phyloP scores from a whole-genome alignment of 371 early-diverging fungal species.

The Mucor plumbeus region DNA sequence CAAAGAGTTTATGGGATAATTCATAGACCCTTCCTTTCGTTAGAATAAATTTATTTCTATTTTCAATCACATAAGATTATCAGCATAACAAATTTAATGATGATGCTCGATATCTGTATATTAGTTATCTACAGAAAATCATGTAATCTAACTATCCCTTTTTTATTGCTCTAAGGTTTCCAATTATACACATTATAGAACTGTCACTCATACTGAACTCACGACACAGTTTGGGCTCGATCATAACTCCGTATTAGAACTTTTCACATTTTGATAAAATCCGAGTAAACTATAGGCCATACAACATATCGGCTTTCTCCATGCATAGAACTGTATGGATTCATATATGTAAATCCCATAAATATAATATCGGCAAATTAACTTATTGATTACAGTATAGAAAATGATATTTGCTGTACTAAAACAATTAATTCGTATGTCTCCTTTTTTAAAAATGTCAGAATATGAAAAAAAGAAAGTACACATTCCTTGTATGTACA shows the following conservation, averaged over 20 bases:
- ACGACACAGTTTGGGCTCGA: background rate
- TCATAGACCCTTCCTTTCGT: background rate
- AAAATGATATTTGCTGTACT: background rate
- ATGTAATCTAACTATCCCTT: background rate
- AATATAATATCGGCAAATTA: background rate
- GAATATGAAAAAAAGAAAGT: too few species aligned
- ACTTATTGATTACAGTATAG: background rate
- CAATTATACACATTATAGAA: background rate
- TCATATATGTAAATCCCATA: background rate
- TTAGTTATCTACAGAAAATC: background rate
- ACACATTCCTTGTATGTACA: too few species aligned
- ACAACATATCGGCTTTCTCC: background rate
- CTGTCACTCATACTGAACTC: background rate
- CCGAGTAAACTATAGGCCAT: background rate
- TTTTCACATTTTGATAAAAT: background rate
- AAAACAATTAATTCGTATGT: too few species aligned
- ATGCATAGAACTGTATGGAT: background rate
- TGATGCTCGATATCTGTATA: background rate
- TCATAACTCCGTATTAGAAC: background rate
- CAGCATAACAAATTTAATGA: background rate
- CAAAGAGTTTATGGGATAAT: background rate
- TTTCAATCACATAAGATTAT: conserved; percentile 3
- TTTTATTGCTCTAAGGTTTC: background rate
- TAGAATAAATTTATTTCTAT: background rate
- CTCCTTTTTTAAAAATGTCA: too few species aligned